These are phyloP conservation scores for Vitis hybrid DNA, from an alignment of 177 flowering plant genomes.

Conservation along the genomic window DNA sequence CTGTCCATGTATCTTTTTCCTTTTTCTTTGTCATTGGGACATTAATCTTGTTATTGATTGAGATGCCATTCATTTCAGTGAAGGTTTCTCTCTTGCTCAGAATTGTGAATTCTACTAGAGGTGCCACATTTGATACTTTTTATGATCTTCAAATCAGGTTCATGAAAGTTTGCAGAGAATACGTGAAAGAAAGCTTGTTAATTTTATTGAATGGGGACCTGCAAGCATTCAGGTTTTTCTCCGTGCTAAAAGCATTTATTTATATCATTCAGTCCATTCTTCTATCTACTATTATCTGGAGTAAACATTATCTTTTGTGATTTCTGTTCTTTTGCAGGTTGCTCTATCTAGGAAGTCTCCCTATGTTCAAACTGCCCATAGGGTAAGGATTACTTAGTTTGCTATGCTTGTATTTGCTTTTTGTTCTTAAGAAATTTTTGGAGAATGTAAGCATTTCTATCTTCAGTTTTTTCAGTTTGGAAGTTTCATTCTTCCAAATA, in stretches of 20 bases:
- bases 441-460: too few species aligned
- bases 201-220: constrained; percentile 99
- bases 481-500: too few species aligned
- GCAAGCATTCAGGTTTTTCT: constrained; percentile 91
- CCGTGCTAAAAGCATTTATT: neutral
- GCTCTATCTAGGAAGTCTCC: constrained; percentile 98
- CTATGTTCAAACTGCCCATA: constrained; percentile 95
- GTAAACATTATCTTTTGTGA: neutral
- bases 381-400: constrained; percentile 42
- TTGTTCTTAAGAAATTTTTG: neutral
- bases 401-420: neutral
- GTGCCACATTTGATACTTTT: neutral
- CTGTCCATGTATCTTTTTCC: too few species aligned
- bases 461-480: too few species aligned
- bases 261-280: neutral
- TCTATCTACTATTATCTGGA: neutral
- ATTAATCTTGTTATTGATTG: too few species aligned
- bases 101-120: neutral
- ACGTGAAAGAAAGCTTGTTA: constrained; percentile 98
- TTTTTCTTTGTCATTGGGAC: too few species aligned
- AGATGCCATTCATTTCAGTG: too few species aligned
- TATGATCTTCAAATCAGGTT: constrained; percentile 50
- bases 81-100: too few species aligned
- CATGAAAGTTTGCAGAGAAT: constrained; percentile 99
- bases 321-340: constrained; percentile 50